Base-by-base conservation (phyloP, 2,329 filamentous ascomycete species). In the Aspergillus aculeatinus region DNA sequence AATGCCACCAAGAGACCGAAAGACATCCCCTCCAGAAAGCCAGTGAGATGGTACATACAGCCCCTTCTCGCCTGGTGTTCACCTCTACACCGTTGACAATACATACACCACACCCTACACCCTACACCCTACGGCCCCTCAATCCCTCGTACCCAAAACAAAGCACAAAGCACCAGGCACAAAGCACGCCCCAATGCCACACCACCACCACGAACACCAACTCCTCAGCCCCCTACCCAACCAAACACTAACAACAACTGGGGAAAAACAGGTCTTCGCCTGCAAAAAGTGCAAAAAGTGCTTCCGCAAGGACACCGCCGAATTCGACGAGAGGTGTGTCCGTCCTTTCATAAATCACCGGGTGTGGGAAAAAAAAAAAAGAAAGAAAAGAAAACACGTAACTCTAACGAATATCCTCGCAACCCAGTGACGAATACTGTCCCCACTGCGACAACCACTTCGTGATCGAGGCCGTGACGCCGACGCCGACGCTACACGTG, bases 241-340 rank as follows among this genome's bases (percentile, higher is more conserved):
- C 39, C 21, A 16, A 51, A 12, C 48, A 31, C 50, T 35, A 9
- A 16, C 12, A n/a, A 25, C n/a, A 19, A 11, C 25, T 47, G 44
- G 49, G 59, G 21, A 7, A 12, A n/a, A 76, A 85, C 82, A 42
- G 72, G 61, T 70, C 12, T 98, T 99, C 72, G 92, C 91, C 55
- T 99, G 95, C 85, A 99, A 99, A 72, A 99, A 99, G 81, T 99
- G 95, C 87, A 93, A 90, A 69, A 99, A 99, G 80, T 93, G 89
- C 78, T 99, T 99, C 82, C 89, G 95, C 68, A 99, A 98, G 76
- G 91, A 99, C 71, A 89, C 89, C 50, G 81, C 86, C 65, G 91
- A 96, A 75, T 97, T 96, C 70, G 95, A 99, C 68, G 95, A 99
- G 69, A 89, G 81, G 82, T 83, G 67, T 51, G 66, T 29, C 7